These are phyloP conservation scores for Leavenworthia alabamica DNA, from an alignment of 345 rosid species.

Conservation along the genomic window DNA sequence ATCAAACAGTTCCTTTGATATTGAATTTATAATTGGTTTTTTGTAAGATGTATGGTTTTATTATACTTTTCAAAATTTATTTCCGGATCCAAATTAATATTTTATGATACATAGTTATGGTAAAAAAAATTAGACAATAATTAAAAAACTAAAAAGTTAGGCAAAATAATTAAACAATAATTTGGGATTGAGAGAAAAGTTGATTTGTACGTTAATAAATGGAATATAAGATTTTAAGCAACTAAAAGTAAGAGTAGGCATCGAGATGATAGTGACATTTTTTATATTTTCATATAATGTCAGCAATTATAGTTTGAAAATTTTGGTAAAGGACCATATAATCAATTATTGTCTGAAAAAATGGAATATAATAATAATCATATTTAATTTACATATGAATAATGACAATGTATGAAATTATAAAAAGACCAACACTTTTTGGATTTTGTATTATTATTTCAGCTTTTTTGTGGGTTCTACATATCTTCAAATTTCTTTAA, in stretches of 20 bases:
- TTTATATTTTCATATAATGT: constrained; percentile 21
- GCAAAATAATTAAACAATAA: constrained; percentile 30
- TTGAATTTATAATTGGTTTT: no score
- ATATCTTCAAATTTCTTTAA: no score
- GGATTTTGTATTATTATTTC: constrained; percentile 16
- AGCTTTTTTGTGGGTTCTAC: constrained; percentile 30
- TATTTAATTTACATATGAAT: constrained; percentile 19
- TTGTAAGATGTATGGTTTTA: no score
- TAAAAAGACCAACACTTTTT: constrained; percentile 11
- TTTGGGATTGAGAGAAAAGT: constrained; percentile 19
- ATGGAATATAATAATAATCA: background rate
- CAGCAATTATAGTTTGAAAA: constrained; percentile 27
- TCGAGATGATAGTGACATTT: constrained; percentile 29
- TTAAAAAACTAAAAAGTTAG: no score
- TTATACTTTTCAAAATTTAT: no score
- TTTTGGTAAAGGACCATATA: constrained; percentile 10
- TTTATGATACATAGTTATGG: no score
- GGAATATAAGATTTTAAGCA: constrained; percentile 27
- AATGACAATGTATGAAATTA: background rate
- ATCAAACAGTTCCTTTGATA: no score
- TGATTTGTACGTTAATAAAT: constrained; percentile 19
- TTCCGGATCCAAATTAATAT: no score
- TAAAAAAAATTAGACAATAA: no score
- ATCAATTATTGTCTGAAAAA: constrained; percentile 17
- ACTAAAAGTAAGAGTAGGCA: constrained; percentile 20